Base-by-base conservation (phyloP, 1,139 yeast genomes). In the Sugiyamaella sp. region DNA sequence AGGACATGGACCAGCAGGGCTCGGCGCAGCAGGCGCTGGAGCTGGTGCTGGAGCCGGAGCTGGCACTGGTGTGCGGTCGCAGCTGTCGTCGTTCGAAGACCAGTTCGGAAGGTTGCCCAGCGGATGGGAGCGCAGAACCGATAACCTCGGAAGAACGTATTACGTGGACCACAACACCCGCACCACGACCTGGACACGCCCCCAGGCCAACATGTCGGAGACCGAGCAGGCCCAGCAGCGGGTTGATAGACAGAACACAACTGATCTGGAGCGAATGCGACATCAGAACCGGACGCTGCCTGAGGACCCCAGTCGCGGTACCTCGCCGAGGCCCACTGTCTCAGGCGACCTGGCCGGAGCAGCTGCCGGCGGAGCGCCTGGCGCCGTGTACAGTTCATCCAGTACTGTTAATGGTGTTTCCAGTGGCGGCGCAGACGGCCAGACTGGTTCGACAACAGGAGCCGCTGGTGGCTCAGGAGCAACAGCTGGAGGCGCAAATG, bases 61-160 rank as follows among this genome's bases (percentile, higher is more conserved):
- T 49, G 54, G n/a, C n/a, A n/a, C n/a, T n/a, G n/a, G n/a, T n/a
- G n/a, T 35, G 16, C 60, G 45, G 46, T 66, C 16, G 55, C 63
- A 51, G 60, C 70, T 37, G 73, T 73, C 63, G 80, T 89, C 98
- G 1, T 93, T 93, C 69, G 99, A 93, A 72, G 99, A 93, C 72
- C 98, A 93, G 69, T 83, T 85, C 65, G 99, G 99, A 47, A 80
- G 97, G 66, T 78, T 93, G 62, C 99, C 99, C 4, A 89, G 97
- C 2, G 99, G 99, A 2, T 93, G 99, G 99, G 99, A 93, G 73
- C 84, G 99, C 64, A 83, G 98, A 71, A 91, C 98, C 1, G 99
- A 93, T 71, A 90, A 90, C 69, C 88, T 90, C 66, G 99, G 99
- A 29, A 83, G 99, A 67, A 93, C 98, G 0, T 93, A 95, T 72